These are phyloP conservation scores for Fusarium odoratissimum DNA, from an alignment of 2,329 filamentous ascomycete genomes.

Conservation along the genomic window DNA sequence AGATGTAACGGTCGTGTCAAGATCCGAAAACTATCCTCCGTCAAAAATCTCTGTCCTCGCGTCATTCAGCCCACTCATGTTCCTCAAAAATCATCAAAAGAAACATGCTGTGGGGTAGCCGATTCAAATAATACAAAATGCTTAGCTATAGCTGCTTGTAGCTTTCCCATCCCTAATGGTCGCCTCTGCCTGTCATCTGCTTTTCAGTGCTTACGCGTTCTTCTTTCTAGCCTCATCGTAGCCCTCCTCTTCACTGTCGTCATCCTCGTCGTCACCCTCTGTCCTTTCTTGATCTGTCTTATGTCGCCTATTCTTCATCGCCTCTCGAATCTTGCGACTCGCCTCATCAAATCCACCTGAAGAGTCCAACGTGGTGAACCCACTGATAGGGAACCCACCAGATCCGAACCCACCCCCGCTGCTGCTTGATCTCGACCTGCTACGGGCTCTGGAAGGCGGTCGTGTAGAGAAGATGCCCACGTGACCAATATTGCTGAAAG, in stretches of 20 bases:
- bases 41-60: not conserved
- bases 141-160: constrained; percentile 10
- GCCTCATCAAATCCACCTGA: constrained; percentile 84
- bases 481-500: constrained; percentile 87
- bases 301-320: constrained; percentile 76
- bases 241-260: constrained; percentile 57
- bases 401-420: constrained; percentile 71
- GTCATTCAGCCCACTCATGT: not conserved
- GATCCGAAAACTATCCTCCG: not conserved
- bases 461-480: constrained; percentile 92
- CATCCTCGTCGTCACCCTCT: constrained; percentile 50
- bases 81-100: not conserved
- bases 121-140: constrained; percentile 31
- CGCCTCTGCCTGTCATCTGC: not conserved
- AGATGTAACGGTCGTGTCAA: not conserved
- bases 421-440: constrained; percentile 77
- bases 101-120: not conserved
- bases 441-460: constrained; percentile 82
- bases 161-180: not conserved
- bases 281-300: constrained; percentile 60
- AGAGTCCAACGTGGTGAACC: constrained; percentile 75
- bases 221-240: constrained; percentile 59
- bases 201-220: constrained; percentile 45
- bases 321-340: constrained; percentile 82
- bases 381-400: constrained; percentile 72